Base-by-base conservation (phyloP, 441 rosid species). In the Francoa sonchifolia region DNA sequence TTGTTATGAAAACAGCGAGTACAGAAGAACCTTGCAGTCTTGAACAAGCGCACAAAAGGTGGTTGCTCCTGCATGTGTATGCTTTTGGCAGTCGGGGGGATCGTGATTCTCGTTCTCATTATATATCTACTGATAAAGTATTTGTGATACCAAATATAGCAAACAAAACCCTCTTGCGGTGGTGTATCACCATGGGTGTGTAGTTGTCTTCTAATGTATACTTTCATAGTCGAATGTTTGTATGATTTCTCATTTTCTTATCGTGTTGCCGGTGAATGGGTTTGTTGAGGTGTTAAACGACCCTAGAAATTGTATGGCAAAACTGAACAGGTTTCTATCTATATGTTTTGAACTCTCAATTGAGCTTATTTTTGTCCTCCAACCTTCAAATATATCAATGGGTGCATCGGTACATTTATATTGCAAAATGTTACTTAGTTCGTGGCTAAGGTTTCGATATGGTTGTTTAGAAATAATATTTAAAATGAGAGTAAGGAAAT, bases 21-120 rank as follows among this genome's bases (percentile, higher is more conserved):
- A 64, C 94, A 79, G 72, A 89, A 76, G 77, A 72, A 62, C 64
- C 73, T 89, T 72, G 95, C 95, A 5, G 52, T 75, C 27, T 58
- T 89, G 88, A 89, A 84, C 65, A 89, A 77, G 76, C 82, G 85
- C 19, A 77, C 85, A 34, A 81, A 68, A 68, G 85, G 94, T 25
- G 83, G 90, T 14, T 88, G 95, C 62, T 61, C 95, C 21, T 81
- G 90, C 74, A 57, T 88, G 82, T 63, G 79, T 65, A 73, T 88
- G 97, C 78, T 84, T 33, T 41, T 84, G 53, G 63, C 95, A 11
- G 72, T 75, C 45, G 44, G 72, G 0, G 95, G 95, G 31, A 84
- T 88, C 8, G 88, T 84, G 44, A 65, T 63, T 62, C 82, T 88
- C 62, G 67, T 66, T 30, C 77, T 75, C 29, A 69, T 56, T 23